Percentiles rank a stretch among this genome's conserved stretches.
Conservation (phyloP, 2,329 filamentous ascomycete species). For the Phaeosphaeriaceae sp. region DNA sequence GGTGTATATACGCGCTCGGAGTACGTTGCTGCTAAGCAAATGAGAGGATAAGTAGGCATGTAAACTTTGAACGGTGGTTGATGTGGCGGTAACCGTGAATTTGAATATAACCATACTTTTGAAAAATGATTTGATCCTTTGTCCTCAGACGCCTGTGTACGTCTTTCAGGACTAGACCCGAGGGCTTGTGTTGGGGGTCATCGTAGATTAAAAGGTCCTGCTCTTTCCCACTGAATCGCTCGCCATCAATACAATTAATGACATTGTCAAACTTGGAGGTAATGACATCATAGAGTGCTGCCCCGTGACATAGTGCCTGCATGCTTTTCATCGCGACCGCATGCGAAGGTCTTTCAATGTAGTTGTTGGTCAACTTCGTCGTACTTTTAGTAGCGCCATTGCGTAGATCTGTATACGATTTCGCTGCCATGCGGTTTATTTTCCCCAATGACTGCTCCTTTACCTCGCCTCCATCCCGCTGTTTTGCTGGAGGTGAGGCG, state of each 20-base stretch:
- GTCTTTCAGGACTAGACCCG: slow-evolving; percentile 21
- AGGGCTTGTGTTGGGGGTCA: slow-evolving; percentile 15
- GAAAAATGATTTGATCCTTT: slow-evolving; percentile 59
- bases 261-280: slow-evolving; percentile 69
- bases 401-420: slow-evolving; percentile 36
- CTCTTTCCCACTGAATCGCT: slow-evolving; percentile 61
- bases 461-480: slow-evolving; percentile 27
- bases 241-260: slow-evolving; percentile 74
- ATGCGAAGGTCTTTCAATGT: slow-evolving; percentile 38
- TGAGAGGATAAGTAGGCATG: slow-evolving; percentile 75
- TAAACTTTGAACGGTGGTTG: slow-evolving; percentile 74
- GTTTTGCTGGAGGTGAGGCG: slow-evolving; percentile 23
- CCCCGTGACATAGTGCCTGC: slow-evolving; percentile 48
- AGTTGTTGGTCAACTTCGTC: slow-evolving; percentile 34
- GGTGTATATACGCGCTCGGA: slow-evolving; percentile 74
- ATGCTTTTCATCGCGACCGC: slow-evolving; percentile 42
- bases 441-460: slow-evolving; percentile 36
- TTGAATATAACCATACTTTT: slow-evolving; percentile 80
- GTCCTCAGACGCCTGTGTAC: slow-evolving; percentile 12
- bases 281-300: slow-evolving; percentile 64
- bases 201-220: slow-evolving; percentile 55
- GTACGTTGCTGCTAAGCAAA: slow-evolving; percentile 80
- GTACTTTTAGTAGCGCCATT: slow-evolving; percentile 35
- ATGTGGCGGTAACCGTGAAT: slow-evolving; percentile 73
- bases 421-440: slow-evolving; percentile 37